Evolutionary conservation across 768 basidiomycete species (phyloP).

Genomic region (Trametes sanguinea): DNA sequence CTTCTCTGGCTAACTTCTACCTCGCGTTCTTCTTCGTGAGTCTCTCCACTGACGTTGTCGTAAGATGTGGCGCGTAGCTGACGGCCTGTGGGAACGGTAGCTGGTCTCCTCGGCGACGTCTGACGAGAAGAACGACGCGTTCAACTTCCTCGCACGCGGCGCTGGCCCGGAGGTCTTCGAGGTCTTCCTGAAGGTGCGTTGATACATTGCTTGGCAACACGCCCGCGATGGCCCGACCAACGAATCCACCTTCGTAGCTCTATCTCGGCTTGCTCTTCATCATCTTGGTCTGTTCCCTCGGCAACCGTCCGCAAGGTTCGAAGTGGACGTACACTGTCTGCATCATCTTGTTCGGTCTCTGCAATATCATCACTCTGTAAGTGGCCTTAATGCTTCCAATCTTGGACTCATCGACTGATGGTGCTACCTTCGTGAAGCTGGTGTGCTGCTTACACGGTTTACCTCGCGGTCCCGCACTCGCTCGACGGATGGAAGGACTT

Average conservation of each 20-base stretch:
- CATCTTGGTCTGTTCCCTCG: constrained; percentile 82
- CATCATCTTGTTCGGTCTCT: constrained; percentile 77
- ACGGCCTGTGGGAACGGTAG: constrained; percentile 40
- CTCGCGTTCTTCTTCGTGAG: constrained; percentile 92
- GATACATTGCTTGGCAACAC: not conserved
- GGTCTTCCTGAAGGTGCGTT: constrained; percentile 60
- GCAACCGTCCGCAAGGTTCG: constrained; percentile 90
- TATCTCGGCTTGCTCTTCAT: constrained; percentile 87
- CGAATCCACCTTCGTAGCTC: constrained; percentile 40
- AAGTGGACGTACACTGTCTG: constrained; percentile 82
- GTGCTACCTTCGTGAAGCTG: constrained; percentile 38
- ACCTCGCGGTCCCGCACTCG: constrained; percentile 76
- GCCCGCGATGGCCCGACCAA: not conserved
- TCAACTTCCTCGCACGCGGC: constrained; percentile 75
- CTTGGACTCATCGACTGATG: too few relatives aligned
- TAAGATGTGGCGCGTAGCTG: not conserved
- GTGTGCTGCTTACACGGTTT: constrained; percentile 92
- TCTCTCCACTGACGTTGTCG: constrained; percentile 25
- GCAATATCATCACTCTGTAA: constrained; percentile 68
- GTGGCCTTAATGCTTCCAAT: not conserved
- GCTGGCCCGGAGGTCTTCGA: constrained; percentile 76
- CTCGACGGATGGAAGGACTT: constrained; percentile 75
- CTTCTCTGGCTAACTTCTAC: constrained; percentile 90
- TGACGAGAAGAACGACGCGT: constrained; percentile 59
- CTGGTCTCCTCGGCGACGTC: constrained; percentile 78